These are phyloP conservation scores for Ophiostoma quercus DNA, from an alignment of 2,329 filamentous ascomycete species.

Conservation along the genomic window DNA sequence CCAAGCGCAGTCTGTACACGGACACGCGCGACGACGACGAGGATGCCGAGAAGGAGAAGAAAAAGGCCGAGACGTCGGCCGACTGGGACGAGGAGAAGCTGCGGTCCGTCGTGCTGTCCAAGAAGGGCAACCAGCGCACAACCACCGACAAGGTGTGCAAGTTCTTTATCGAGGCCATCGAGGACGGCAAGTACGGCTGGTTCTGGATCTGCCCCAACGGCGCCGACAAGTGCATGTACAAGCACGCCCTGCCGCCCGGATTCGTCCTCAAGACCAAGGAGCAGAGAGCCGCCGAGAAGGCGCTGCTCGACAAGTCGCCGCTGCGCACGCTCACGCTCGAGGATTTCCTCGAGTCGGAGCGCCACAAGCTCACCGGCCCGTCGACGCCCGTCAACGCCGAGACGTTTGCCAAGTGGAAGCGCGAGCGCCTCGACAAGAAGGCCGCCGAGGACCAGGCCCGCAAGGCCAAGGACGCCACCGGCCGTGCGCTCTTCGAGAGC, in stretches of 20 bases:
- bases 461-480: conserved; percentile 90
- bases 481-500: conserved; percentile 90
- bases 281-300: conserved; percentile 91
- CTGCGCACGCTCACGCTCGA: conserved; percentile 91
- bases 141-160: conserved; percentile 99
- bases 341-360: conserved; percentile 93
- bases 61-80: conserved; percentile 87
- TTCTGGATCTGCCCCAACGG: conserved; percentile 98
- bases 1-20: conserved; percentile 87
- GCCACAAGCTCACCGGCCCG: conserved; percentile 87
- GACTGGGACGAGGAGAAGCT: conserved; percentile 98
- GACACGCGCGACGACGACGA: conserved; percentile 72
- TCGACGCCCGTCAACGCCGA: conserved; percentile 93
- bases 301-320: conserved; percentile 90
- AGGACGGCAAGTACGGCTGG: conserved; percentile 98
- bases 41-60: conserved; percentile 48
- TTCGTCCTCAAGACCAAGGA: conserved; percentile 98
- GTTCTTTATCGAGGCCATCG: conserved; percentile 92
- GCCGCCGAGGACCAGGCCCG: conserved; percentile 85
- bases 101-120: conserved; percentile 81
- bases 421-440: conserved; percentile 91
- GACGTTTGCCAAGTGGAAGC: conserved; percentile 94
- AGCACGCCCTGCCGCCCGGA: conserved; percentile 86
- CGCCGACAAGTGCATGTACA: conserved; percentile 97
- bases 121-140: conserved; percentile 94